Conservation (phyloP, 257 asterid genomes). For the Nicotiana attenuata region DNA sequence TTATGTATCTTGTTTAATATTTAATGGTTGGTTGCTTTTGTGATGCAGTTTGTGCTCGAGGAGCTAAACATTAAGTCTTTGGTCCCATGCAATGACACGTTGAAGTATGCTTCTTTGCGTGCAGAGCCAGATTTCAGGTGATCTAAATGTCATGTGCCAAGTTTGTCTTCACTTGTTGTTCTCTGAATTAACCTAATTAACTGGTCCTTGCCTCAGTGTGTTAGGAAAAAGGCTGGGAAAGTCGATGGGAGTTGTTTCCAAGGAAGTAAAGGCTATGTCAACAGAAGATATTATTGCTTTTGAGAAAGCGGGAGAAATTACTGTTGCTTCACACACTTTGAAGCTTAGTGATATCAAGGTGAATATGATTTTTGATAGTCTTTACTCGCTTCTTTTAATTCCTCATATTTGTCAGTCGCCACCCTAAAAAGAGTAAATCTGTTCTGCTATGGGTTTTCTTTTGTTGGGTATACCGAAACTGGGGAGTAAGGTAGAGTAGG, state of each 20-base stretch:
- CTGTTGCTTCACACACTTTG: conserved; percentile 46
- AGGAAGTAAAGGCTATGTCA: conserved; percentile 73
- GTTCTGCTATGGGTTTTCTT: not conserved
- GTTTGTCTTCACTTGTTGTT: not conserved
- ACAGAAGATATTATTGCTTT: conserved; percentile 80
- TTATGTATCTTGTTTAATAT: not conserved
- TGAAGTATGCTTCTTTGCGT: conserved; percentile 74
- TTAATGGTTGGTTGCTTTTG: not conserved
- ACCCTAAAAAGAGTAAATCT: not conserved
- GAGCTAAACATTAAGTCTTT: conserved; percentile 85
- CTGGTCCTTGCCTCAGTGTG: conserved; percentile 31
- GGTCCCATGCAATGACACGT: conserved; percentile 73
- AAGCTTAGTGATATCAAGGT: conserved; percentile 76
- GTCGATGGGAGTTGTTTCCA: conserved; percentile 80
- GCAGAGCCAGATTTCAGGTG: conserved; percentile 96
- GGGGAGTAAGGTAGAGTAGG: not conserved
- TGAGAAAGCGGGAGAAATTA: conserved; percentile 72
- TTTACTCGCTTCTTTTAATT: not conserved
- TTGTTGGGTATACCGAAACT: not conserved
- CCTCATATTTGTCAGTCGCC: not conserved
- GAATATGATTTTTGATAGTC: not conserved
- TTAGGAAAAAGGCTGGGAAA: conserved; percentile 87
- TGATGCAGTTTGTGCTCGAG: conserved; percentile 65
- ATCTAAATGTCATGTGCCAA: not conserved
- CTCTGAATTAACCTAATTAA: conserved; percentile 2